Evolutionary conservation across 1,139 yeast genomes (phyloP).

Genomic region (Casaregolazyma suthepensis): DNA sequence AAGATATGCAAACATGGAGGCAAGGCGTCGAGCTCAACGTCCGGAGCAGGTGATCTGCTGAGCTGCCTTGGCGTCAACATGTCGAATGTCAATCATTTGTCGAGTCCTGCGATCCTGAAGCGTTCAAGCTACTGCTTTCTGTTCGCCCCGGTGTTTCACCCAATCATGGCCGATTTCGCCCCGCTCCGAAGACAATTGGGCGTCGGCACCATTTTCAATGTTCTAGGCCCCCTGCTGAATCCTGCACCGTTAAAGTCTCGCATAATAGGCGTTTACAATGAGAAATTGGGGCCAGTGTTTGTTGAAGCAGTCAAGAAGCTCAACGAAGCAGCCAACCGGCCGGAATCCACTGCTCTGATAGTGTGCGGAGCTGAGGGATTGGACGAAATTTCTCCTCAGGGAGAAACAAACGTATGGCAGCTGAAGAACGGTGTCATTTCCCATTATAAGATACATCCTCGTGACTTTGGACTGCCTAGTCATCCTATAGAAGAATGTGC

Average conservation of each 20-base stretch:
- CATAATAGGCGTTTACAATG: constrained; percentile 82
- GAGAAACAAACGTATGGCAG: constrained; percentile 75
- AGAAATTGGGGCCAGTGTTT: constrained; percentile 70
- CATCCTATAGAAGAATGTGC: constrained; percentile 62
- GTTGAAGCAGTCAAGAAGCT: constrained; percentile 70
- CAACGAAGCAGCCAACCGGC: constrained; percentile 40
- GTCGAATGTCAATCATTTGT: constrained; percentile 54
- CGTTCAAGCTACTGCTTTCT: constrained; percentile 61
- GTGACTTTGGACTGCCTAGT: constrained; percentile 70
- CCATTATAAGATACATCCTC: constrained; percentile 41
- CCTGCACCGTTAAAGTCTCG: constrained; percentile 82
- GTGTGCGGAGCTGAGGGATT: constrained; percentile 89
- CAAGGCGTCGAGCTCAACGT: constrained; percentile 85
- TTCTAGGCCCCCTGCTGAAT: constrained; percentile 86
- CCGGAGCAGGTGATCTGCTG: constrained; percentile 91
- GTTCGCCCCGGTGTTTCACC: constrained; percentile 91
- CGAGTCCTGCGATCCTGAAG: constrained; percentile 59
- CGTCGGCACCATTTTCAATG: constrained; percentile 87
- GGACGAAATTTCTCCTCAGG: constrained; percentile 90
- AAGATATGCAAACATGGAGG: constrained; percentile 92
- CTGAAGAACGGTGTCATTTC: constrained; percentile 32
- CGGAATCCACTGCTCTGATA: constrained; percentile 57
- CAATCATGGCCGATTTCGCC: constrained; percentile 85
- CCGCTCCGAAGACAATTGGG: constrained; percentile 70
- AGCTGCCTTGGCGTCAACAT: constrained; percentile 71